Conservation (phyloP, 257 asterid species). For the Voacanga thouarsii region DNA sequence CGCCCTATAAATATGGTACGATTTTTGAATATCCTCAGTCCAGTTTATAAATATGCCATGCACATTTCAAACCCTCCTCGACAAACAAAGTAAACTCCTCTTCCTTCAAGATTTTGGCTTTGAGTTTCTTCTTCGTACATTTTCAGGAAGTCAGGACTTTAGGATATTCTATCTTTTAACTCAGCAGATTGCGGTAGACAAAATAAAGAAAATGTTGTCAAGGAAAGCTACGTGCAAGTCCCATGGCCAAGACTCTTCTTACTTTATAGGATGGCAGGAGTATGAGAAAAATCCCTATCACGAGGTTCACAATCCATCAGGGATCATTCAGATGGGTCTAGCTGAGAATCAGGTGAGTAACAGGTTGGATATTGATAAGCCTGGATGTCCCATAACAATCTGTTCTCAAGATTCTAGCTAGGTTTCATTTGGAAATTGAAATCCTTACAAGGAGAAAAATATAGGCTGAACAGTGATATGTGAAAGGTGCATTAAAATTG, state of each 20-base stretch:
- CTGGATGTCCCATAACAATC: too few relatives aligned
- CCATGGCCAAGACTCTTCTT: constrained; percentile 39
- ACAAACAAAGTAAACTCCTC: neutral
- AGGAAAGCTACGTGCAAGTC: constrained; percentile 35
- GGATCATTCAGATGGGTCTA: constrained; percentile 43
- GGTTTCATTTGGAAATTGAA: neutral
- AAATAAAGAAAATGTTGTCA: constrained; percentile 27
- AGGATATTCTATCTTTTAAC: neutral
- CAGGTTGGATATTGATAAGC: neutral
- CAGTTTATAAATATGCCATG: constrained; percentile 22
- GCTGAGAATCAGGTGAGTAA: constrained; percentile 37
- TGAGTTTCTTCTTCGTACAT: neutral
- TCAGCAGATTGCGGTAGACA: neutral
- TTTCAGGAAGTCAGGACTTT: neutral
- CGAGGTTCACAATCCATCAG: constrained; percentile 29
- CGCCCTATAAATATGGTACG: constrained; percentile 14
- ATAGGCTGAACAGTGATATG: neutral
- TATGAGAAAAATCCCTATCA: constrained; percentile 36
- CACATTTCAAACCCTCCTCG: constrained; percentile 11
- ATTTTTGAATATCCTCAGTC: neutral
- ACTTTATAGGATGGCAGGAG: constrained; percentile 34
- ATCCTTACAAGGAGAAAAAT: neutral
- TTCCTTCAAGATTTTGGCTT: neutral
- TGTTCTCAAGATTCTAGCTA: neutral
- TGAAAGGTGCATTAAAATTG: neutral